Base-by-base conservation (phyloP, 2,329 filamentous ascomycete species). In the Apiospora malaysiana region DNA sequence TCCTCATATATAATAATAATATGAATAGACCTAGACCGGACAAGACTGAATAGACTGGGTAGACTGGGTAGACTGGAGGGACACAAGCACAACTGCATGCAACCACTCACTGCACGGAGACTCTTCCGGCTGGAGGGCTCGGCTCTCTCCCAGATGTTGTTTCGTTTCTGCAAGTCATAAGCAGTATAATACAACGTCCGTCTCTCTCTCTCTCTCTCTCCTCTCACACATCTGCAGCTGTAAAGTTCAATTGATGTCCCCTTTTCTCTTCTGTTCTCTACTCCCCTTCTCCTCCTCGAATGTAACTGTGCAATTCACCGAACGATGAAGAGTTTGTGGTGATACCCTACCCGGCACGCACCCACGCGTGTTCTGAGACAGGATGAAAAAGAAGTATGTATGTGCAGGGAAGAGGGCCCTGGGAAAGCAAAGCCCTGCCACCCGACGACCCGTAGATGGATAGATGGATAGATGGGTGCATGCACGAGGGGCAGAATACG, bases 131-230 rank as follows among this genome's bases (percentile, higher is more conserved):
- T 40, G 51, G 27, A 37, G 51, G 51, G 27, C 18, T 37, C 27
- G 27, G 51, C 51, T 59, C 27, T 37, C 37, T 32, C 25, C 51
- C 51, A 37, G 32, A 1, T 59, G 51, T 37, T 59, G 51, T 37
- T 37, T 59, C 51, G 27, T 59, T 59, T 59, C 51, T 59, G 51
- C 56, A 40, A 63, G 27, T 63, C 56, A 63, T 63, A 63, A 63
- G 56, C 56, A 63, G 56, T 63, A 63, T 63, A 63, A 63, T 63
- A 40, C 56, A 63, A 63, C 56, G 56, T 40, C 51, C 27, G 4
- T 23, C 7, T 16, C 6, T 14, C 12, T 45, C 42, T 45, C 40
- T 42, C 4, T 42, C 40, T 42, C 7, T 32, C 18, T 10, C 25
- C 51, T 59, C 14, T 59, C 51, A n/a, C n/a, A n/a, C n/a, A n/a